Evolutionary conservation across 164 flowering plant species (phyloP).

Genomic region (Sedum album): DNA sequence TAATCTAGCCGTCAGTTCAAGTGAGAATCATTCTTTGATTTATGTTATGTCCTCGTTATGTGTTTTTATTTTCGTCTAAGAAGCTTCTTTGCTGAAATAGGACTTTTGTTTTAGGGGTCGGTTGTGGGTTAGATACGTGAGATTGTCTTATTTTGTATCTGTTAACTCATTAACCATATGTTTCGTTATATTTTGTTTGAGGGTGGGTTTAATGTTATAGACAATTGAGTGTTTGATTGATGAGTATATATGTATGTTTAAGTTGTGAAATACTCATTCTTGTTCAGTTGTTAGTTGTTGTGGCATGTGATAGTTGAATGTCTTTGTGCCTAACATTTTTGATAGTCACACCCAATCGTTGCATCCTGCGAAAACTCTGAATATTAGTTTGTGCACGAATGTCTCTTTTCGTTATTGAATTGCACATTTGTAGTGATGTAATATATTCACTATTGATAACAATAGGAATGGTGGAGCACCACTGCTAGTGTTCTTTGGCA

Average conservation of each 20-base stretch:
- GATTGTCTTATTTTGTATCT: neutral
- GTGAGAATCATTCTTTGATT: constrained; percentile 36
- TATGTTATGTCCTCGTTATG: too few relatives aligned
- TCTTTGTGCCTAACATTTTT: neutral
- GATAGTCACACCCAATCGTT: neutral
- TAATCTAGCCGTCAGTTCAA: constrained; percentile 67
- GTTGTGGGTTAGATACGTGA: neutral
- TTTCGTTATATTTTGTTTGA: neutral
- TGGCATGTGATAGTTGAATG: neutral
- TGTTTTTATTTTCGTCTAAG: neutral
- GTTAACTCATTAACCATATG: neutral
- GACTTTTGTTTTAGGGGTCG: neutral
- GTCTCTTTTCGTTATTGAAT: neutral
- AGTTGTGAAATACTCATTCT: neutral
- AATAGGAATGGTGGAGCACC: neutral
- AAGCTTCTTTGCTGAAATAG: neutral
- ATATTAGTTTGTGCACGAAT: too few relatives aligned
- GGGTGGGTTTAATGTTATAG: neutral
- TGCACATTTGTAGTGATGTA: neutral
- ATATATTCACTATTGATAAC: neutral
- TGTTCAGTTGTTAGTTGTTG: neutral
- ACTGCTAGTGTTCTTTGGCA: neutral
- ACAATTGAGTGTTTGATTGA: neutral
- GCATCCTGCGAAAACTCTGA: neutral
- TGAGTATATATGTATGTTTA: neutral